Evolutionary conservation across 2,329 filamentous ascomycete genomes (phyloP), one percentile per base, ranked within the genome.

Genomic region (Coniochaeta ligniaria): DNA sequence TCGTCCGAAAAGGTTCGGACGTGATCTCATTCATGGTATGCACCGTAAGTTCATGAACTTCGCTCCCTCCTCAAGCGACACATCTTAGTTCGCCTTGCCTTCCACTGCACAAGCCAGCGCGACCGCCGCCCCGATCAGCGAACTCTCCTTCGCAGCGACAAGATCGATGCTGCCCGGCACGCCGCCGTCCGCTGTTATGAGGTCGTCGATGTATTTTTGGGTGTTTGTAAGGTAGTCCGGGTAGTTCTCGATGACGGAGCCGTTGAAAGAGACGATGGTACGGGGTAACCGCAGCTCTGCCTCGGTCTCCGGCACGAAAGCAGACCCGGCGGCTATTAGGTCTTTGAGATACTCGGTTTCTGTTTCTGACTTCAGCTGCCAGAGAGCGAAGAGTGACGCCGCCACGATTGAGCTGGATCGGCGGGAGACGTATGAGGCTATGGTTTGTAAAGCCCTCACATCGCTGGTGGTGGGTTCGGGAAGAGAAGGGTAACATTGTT

Each of bases 161-260:
- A 93, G 78, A 59, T 83, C 80, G 24, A 92, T 83, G 3, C 75
- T 72, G 20, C 67, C 67, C 38, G 60, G 45, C 74, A 63, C 67
- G 67, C 69, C 55, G 66, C 78, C 63, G 70, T 75, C 57, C 70
- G 76, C 66, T 68, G 70, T 61, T 67, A 85, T 80, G 9, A 93
- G 75, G 43, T 78, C 75, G 67, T 91, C 78, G 55, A 93, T 74
- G 66, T 86, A 85, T 6, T 70, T 70, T 71, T 93, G 89, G 67
- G 86, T 87, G 47, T 76, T 79, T 35, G 72, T 73, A 24, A 82
- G 77, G 71, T 92, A 94, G 8, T 78, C 76, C 0, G 90, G 89
- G 69, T 93, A 94, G 66, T 88, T 87, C 73, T 93, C 89, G 58
- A 93, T 86, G 57, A 94, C 89, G 31, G 87, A 89, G 52, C 90